These are phyloP conservation scores for Penicillium alfredii DNA, from an alignment of 495 filamentous ascomycete species.

Conservation along the genomic window DNA sequence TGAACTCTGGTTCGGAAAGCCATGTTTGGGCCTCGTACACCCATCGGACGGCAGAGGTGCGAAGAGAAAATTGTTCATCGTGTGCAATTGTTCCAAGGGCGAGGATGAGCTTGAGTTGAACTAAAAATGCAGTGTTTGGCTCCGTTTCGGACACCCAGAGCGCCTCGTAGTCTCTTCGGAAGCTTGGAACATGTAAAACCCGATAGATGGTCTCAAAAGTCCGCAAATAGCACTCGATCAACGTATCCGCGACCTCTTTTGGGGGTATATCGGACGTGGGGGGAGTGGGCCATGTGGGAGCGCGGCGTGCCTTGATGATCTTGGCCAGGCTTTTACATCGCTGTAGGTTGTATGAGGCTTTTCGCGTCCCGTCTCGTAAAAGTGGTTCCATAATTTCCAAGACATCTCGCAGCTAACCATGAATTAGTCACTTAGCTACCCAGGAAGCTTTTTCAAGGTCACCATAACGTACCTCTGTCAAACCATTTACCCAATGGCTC, in stretches of 20 bases:
- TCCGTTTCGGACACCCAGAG: slow-evolving; percentile 20
- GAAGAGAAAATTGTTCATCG: slow-evolving; percentile 29
- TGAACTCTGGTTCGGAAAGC: slow-evolving; percentile 46
- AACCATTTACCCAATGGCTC: slow-evolving; percentile 49
- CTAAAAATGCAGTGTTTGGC: slow-evolving; percentile 23
- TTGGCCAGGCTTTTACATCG: slow-evolving; percentile 44
- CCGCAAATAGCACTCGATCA: slow-evolving; percentile 36
- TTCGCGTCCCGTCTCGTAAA: slow-evolving; percentile 32
- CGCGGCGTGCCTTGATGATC: slow-evolving; percentile 38
- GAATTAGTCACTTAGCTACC: slow-evolving; percentile 6
- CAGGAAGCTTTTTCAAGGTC: background rate
- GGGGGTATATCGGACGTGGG: slow-evolving; percentile 34
- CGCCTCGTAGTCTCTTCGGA: slow-evolving; percentile 36
- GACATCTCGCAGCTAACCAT: slow-evolving; percentile 35
- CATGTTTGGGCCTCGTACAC: slow-evolving; percentile 48
- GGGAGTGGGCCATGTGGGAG: slow-evolving; percentile 36
- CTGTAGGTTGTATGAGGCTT: slow-evolving; percentile 25
- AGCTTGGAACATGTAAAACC: slow-evolving; percentile 54
- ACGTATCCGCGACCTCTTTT: slow-evolving; percentile 36
- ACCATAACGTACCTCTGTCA: slow-evolving; percentile 30
- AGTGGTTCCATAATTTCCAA: slow-evolving; percentile 34
- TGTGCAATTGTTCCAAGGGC: slow-evolving; percentile 43
- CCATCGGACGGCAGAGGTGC: slow-evolving; percentile 38
- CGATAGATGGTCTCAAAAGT: slow-evolving; percentile 45
- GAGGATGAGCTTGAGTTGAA: slow-evolving; percentile 48